These are phyloP conservation scores for Melanogaster broomeanus DNA, from an alignment of 768 basidiomycete genomes.

Conservation along the genomic window DNA sequence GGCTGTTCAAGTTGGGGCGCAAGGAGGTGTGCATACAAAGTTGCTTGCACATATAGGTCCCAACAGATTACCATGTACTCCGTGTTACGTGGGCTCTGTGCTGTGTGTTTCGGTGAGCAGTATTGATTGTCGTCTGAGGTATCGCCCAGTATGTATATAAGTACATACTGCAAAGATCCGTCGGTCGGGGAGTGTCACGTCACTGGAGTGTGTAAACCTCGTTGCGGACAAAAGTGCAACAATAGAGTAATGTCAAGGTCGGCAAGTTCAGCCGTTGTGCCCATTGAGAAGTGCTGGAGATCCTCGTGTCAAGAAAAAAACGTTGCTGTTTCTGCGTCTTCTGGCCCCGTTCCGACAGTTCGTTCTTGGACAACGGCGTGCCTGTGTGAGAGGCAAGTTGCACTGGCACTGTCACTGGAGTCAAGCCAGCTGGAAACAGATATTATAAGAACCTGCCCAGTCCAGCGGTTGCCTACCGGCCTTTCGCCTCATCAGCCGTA, in stretches of 20 bases:
- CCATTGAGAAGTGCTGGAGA: neutral
- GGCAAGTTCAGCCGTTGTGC: neutral
- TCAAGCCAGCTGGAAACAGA: neutral
- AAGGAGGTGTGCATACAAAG: neutral
- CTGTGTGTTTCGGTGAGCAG: neutral
- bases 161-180: neutral
- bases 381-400: neutral
- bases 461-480: neutral
- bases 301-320: constrained; percentile 8
- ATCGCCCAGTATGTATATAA: neutral
- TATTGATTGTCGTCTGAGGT: neutral
- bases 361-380: neutral
- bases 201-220: too few relatives aligned
- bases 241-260: neutral
- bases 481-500: constrained; percentile 6
- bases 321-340: constrained; percentile 2
- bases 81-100: neutral
- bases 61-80: neutral
- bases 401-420: too few relatives aligned
- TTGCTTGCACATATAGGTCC: neutral
- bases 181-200: neutral
- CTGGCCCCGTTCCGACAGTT: neutral
- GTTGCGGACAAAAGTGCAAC: neutral
- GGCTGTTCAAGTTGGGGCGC: neutral
- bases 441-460: constrained; percentile 3